A percentile compares a stretch with the other conserved stretches of the same genome.
Evolutionary conservation across 2,329 filamentous ascomycete species (phyloP).

Genomic region (Diaporthe amygdali): DNA sequence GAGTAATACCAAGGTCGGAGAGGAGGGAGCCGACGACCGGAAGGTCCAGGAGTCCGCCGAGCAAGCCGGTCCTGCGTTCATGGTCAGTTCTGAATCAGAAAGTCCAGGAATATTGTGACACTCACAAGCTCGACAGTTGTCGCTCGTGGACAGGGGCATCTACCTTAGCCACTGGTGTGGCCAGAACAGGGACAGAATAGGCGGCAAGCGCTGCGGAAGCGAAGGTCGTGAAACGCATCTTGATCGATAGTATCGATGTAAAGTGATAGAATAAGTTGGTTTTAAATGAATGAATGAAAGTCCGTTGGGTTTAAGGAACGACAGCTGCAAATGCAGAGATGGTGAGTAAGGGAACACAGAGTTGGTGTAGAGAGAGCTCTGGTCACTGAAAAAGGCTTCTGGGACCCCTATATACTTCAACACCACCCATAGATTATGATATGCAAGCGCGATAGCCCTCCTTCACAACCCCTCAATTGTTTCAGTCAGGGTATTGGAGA

Average conservation of each 20-base stretch:
- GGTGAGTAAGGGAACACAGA: not conserved
- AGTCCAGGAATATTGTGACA: not conserved
- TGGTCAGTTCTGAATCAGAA: not conserved
- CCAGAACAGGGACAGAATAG: not conserved
- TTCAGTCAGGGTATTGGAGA: not conserved
- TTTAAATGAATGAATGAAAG: not conserved
- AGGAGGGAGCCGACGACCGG: not conserved
- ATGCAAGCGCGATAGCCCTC: not conserved
- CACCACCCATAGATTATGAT: conserved; percentile 4
- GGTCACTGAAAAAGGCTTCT: not conserved
- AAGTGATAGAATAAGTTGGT: conserved; percentile 1
- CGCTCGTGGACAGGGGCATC: not conserved
- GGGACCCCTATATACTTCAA: not conserved
- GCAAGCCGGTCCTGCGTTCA: not conserved
- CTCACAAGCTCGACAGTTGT: not conserved
- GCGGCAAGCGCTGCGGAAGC: not conserved
- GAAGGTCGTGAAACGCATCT: conserved; percentile 5
- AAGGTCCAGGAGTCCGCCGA: conserved; percentile 4
- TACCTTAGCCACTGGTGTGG: conserved; percentile 1
- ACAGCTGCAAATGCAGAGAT: conserved; percentile 5
- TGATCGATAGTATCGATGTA: not conserved
- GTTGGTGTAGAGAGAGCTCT: not conserved
- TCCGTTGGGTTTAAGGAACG: not conserved
- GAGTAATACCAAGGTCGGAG: not conserved
- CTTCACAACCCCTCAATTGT: not conserved